These are phyloP conservation scores for Globisporangium parvum DNA, from an alignment of 352 stramenopile genomes.

Conservation along the genomic window DNA sequence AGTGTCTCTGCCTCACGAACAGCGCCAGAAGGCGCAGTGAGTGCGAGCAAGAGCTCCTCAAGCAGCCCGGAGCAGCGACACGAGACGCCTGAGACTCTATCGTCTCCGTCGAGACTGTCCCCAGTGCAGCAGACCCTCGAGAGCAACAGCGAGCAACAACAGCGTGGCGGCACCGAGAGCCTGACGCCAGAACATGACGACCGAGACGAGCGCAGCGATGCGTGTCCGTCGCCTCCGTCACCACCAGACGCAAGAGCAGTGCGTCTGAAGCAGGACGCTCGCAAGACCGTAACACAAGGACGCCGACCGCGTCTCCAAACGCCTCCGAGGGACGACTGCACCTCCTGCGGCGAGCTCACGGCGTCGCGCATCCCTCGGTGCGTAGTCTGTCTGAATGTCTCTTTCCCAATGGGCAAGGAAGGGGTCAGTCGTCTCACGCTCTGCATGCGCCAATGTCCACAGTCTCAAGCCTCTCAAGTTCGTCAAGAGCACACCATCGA, in stretches of 20 bases:
- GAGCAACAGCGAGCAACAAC: slow-evolving; percentile 9
- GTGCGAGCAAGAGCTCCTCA: background rate
- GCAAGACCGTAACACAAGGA: background rate
- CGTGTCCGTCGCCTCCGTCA: background rate
- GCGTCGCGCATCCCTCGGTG: slow-evolving; percentile 13
- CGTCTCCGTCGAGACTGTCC: too few species aligned
- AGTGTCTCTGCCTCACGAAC: slow-evolving; percentile 3
- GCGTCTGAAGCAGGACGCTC: background rate
- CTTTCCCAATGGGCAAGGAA: too few species aligned
- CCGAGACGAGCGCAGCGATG: too few species aligned
- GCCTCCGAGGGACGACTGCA: too few species aligned
- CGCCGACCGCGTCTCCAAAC: background rate
- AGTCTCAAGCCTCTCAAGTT: slow-evolving; percentile 39
- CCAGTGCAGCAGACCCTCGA: too few species aligned
- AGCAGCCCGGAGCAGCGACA: slow-evolving; percentile 4
- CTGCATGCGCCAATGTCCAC: background rate
- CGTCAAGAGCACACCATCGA: slow-evolving; percentile 1
- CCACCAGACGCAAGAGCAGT: background rate
- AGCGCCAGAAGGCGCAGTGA: background rate
- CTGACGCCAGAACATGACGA: too few species aligned
- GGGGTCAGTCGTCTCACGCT: background rate
- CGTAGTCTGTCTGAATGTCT: too few species aligned
- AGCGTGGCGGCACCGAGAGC: too few species aligned
- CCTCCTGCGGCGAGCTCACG: slow-evolving; percentile 1
- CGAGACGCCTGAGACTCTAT: too few species aligned